Percentiles rank a stretch among this genome's conserved stretches.
These are phyloP conservation scores for Tripidium arundinaceum DNA, from an alignment of 202 grass and related monocot species.

Conservation along the genomic window DNA sequence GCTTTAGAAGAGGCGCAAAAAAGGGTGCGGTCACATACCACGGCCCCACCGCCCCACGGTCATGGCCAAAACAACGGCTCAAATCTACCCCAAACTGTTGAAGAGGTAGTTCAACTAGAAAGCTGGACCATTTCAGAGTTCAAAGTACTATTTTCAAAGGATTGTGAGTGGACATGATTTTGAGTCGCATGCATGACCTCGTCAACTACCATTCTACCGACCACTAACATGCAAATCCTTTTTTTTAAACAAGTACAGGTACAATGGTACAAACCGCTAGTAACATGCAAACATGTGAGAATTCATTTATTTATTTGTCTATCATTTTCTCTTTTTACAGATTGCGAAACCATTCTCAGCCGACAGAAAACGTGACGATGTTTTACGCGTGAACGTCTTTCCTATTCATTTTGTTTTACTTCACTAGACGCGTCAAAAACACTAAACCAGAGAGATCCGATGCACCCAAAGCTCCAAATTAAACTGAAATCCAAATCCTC, in stretches of 20 bases:
- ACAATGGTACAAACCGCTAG: background rate
- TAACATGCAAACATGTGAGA: background rate
- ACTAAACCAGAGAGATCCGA: no score
- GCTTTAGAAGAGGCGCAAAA: no score
- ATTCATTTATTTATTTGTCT: background rate
- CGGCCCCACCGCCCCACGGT: no score
- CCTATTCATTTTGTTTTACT: background rate
- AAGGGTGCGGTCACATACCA: no score
- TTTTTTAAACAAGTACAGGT: background rate
- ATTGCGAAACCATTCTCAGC: background rate
- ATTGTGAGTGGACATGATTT: background rate
- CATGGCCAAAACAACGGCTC: background rate
- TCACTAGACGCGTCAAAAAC: background rate
- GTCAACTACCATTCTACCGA: slow-evolving; percentile 8
- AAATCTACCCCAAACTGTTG: background rate
- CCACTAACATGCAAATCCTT: background rate
- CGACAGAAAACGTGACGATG: background rate
- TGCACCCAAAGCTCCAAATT: no score
- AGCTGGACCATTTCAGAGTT: background rate
- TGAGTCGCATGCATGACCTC: background rate
- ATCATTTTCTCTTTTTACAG: background rate
- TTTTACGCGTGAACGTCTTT: background rate
- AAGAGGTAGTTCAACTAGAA: background rate
- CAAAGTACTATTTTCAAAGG: background rate
- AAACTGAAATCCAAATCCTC: background rate